Evolutionary conservation across 176 grass and related monocot species (phyloP).

Genomic region (Musa itinerans): DNA sequence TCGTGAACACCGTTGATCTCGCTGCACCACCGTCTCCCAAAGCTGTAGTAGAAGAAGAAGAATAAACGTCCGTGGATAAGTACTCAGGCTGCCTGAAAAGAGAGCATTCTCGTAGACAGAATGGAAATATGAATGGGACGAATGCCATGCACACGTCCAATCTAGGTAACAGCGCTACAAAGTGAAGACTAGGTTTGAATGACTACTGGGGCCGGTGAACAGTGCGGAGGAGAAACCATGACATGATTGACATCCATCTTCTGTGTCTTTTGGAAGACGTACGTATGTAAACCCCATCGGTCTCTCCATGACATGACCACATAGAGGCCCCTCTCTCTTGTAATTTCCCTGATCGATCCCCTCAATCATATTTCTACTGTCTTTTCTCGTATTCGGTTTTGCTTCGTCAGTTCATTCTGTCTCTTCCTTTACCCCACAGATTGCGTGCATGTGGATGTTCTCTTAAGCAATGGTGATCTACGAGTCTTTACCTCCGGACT

Average conservation of each 20-base stretch:
- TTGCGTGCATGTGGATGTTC: constrained; percentile 1
- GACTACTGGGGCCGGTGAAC: background rate
- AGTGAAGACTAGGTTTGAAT: background rate
- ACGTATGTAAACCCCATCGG: background rate
- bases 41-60: background rate
- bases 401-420: background rate
- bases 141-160: constrained; percentile 51
- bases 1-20: constrained; percentile 26
- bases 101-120: background rate
- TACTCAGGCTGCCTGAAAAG: background rate
- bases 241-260: constrained; percentile 5
- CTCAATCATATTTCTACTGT: background rate
- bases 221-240: constrained; percentile 14
- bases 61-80: background rate
- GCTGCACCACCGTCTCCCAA: constrained; percentile 21
- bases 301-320: constrained; percentile 4
- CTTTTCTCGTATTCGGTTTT: background rate
- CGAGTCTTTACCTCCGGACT: background rate
- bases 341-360: no score
- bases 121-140: constrained; percentile 29
- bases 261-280: background rate
- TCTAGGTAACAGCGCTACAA: constrained; percentile 56
- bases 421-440: background rate
- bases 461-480: background rate
- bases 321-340: background rate